Evolutionary conservation across 2,329 filamentous ascomycete species (phyloP), one percentile per base, ranked within the genome.

Genomic region (Bipolaris cookei): DNA sequence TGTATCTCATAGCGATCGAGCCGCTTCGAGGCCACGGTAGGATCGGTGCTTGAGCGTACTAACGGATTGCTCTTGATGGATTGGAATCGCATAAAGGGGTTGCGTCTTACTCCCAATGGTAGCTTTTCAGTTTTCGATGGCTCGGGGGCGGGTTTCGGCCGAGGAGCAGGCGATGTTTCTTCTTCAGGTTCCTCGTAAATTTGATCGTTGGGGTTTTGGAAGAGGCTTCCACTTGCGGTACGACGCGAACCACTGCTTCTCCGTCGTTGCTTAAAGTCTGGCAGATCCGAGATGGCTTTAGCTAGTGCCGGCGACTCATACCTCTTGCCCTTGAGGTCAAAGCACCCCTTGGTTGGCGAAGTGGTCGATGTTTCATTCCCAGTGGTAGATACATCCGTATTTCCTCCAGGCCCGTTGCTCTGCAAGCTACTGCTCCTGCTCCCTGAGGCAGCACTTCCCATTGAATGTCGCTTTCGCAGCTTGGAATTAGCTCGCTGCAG

Each of bases 171-270:
- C 39, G 64, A 58, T 16, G 67, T 64, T 45, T 76, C 67, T 54
- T 83, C 81, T 68, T 90, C 86, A 1, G 91, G 90, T 72, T 97
- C 94, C 75, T 97, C 93, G 82, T 92, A 97, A 59, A 97, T 93
- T 70, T 91, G 88, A 71, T 92, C 89, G 32, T 88, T 86, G 1
- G 88, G 89, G 59, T 86, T 85, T 63, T 82, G 82, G 72, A 91
- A 92, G 1, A 87, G 84, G 51, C 82, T 85, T 64, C 88, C 88
- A 71, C 88, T 92, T 68, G 88, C 84, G 64, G 90, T 90, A 59
- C 90, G 84, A 75, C 85, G 88, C 67, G 86, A 81, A 66, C 87
- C 89, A 68, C 86, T 89, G 61, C 87, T 87, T 32, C 84, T 84
- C 38, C 85, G 81, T 21, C 80, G 63, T 10, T 70, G 65, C 39